Evolutionary conservation across 768 basidiomycete species (phyloP), one percentile per base, ranked within the genome.

Genomic region (Aureoboletus auriporus): DNA sequence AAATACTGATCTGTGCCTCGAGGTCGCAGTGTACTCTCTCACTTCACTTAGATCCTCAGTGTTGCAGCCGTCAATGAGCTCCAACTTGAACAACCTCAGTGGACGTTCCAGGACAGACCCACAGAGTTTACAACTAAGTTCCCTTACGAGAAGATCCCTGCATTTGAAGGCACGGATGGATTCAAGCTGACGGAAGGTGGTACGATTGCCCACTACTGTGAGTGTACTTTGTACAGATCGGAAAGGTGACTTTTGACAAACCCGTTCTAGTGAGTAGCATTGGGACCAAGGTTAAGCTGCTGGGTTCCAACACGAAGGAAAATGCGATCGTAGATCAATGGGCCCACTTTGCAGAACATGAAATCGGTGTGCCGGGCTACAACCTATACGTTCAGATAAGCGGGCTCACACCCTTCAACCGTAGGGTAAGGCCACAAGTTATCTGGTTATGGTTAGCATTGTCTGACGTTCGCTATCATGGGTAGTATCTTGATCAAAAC

Each of bases 131-230:
- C 28, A 2, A 5, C 31, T 28, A 57, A 57, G 23, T 62, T 61
- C 28, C 31, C 49, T 1, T 52, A 54, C 14, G 57, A 52, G 1
- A 62, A 61, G 33, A 46, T 59, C 8, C 59, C 59, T 5, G 33
- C 57, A 3, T 62, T 62, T 36, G 54, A 61, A 17, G 44, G 17
- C 8, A 12, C 17, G 7, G 51, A 61, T 20, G 61, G 58, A 37
- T 61, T 53, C 34, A 50, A 29, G 33, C 34, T 62, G 31, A 39
- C 36, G 1, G 56, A 62, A 35, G 54, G 60, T 3, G 6, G 42
- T 1, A 11, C 51, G 11, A 62, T 62, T 9, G 56, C 57, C 1
- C 59, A 51, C 23, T 56, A 62, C 27, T 7, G 60, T 57, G 40
- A 42, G 54, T 54, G 30, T 5, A 23, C 20, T 23, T 23, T 16